Evolutionary conservation across 306 rosid species (phyloP), one percentile per base, ranked within the genome.

Genomic region (Morella rubra): DNA sequence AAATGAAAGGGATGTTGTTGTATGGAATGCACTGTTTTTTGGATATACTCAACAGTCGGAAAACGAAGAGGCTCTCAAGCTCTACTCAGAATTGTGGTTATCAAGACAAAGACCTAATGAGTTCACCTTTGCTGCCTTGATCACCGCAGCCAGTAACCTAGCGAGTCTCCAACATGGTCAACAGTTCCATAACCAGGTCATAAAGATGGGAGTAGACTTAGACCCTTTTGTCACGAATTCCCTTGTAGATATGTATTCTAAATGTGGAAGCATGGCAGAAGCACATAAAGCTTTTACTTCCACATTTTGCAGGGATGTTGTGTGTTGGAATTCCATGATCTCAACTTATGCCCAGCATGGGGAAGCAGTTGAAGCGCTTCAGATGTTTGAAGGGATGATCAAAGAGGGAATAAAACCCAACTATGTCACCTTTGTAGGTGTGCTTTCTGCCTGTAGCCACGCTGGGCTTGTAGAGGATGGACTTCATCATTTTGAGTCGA

Each of bases 311-410:
- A 90, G 83, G 79, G 98, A 93, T 64, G 68, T 82, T 67, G 93
- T 92, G 15, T 93, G 98, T 73, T 93, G 96, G 98, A 93, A 93
- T 82, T 89, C 98, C 64, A 91, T 93, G 89, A 85, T 93, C 46
- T 85, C 96, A 24, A 89, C 93, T 4, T 89, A 90, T 80, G 97
- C 98, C 15, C 93, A 89, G 15, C 98, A 93, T n/a, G 98, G 98
- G 70, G 92, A 84, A 55, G 96, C 93, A 45, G 80, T 45, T 68
- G 77, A 84, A 68, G 94, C 98, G 64, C 89, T 91, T 66, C 76
- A 77, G 74, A 80, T 81, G 84, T 93, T 90, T 27, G 81, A 87
- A 69, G 44, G 49, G 62, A 86, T 93, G 97, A 86, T 76, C 59
- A 41, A 76, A 52, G 89, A 85, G 44, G 90, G 86, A 50, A 74